These are phyloP conservation scores for Mycena kentingensis DNA, from an alignment of 768 basidiomycete species.

Conservation along the genomic window DNA sequence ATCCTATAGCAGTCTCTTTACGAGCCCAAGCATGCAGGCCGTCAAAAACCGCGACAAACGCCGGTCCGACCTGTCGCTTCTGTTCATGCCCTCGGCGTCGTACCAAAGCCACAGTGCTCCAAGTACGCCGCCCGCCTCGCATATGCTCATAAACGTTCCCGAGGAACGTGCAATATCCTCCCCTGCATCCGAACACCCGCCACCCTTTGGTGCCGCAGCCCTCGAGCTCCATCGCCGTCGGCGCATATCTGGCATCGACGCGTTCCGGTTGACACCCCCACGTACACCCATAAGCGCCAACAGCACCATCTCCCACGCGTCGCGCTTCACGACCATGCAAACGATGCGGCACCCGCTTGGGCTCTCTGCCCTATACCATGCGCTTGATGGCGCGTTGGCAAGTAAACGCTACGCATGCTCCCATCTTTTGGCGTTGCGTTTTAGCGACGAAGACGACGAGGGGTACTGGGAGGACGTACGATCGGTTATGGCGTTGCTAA, in stretches of 20 bases:
- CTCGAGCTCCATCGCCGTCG: slow-evolving; percentile 60
- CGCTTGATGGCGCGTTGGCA: slow-evolving; percentile 66
- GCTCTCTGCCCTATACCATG: slow-evolving; percentile 58
- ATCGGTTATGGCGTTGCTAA: slow-evolving; percentile 70
- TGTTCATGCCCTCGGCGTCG: slow-evolving; percentile 38
- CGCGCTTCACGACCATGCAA: slow-evolving; percentile 66
- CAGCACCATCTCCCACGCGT: slow-evolving; percentile 45
- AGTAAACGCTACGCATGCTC: slow-evolving; percentile 79
- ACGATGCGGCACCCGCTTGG: slow-evolving; percentile 67
- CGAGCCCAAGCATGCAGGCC: slow-evolving; percentile 47
- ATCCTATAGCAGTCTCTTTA: slow-evolving; percentile 56
- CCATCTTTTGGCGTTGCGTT: slow-evolving; percentile 78
- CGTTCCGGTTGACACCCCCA: slow-evolving; percentile 43
- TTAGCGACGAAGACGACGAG: slow-evolving; percentile 69
- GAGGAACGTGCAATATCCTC: slow-evolving; percentile 45
- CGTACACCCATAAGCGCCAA: slow-evolving; percentile 35
- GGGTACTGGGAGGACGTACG: slow-evolving; percentile 86
- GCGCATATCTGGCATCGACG: slow-evolving; percentile 49
- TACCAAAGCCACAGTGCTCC: slow-evolving; percentile 44
- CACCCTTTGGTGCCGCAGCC: slow-evolving; percentile 63
- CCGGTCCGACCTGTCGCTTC: slow-evolving; percentile 52
- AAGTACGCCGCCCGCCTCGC: slow-evolving; percentile 21
- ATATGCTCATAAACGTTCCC: slow-evolving; percentile 19
- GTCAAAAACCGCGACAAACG: slow-evolving; percentile 53
- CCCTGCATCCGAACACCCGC: slow-evolving; percentile 23